These are phyloP conservation scores for Madurella mycetomatis DNA, from an alignment of 2,329 filamentous ascomycete genomes.

Conservation along the genomic window DNA sequence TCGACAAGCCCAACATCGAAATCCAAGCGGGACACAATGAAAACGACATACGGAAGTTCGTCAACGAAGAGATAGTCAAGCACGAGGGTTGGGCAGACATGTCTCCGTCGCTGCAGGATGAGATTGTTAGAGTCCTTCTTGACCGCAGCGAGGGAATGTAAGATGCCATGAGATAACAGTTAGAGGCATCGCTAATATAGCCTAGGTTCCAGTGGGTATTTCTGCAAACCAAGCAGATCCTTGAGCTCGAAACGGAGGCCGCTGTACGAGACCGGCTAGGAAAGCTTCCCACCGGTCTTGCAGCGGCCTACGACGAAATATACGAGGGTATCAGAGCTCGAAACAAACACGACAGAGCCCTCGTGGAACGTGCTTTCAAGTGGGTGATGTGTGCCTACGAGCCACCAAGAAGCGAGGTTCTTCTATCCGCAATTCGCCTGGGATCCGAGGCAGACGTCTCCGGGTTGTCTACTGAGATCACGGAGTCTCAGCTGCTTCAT, in stretches of 20 bases:
- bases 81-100: conserved; percentile 21
- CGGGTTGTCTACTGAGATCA: neutral
- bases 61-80: conserved; percentile 23
- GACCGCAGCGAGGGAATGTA: conserved; percentile 29
- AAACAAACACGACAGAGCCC: conserved; percentile 7
- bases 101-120: conserved; percentile 12
- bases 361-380: conserved; percentile 15
- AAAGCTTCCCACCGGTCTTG: conserved; percentile 28
- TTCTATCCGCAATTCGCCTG: conserved; percentile 3
- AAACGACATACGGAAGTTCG: conserved; percentile 29
- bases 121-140: conserved; percentile 24
- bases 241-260: conserved; percentile 18
- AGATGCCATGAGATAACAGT: conserved; percentile 7
- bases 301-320: conserved; percentile 31
- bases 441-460: neutral
- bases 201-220: conserved; percentile 33
- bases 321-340: conserved; percentile 11
- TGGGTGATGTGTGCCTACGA: conserved; percentile 12
- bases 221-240: conserved; percentile 29
- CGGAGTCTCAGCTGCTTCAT: neutral
- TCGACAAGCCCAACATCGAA: conserved; percentile 20
- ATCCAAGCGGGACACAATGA: conserved; percentile 29
- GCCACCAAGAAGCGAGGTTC: conserved; percentile 1
- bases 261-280: conserved; percentile 28
- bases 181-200: neutral